Base-by-base conservation (phyloP, 768 basidiomycete species). In the Rhodotorula kratochvilovae region DNA sequence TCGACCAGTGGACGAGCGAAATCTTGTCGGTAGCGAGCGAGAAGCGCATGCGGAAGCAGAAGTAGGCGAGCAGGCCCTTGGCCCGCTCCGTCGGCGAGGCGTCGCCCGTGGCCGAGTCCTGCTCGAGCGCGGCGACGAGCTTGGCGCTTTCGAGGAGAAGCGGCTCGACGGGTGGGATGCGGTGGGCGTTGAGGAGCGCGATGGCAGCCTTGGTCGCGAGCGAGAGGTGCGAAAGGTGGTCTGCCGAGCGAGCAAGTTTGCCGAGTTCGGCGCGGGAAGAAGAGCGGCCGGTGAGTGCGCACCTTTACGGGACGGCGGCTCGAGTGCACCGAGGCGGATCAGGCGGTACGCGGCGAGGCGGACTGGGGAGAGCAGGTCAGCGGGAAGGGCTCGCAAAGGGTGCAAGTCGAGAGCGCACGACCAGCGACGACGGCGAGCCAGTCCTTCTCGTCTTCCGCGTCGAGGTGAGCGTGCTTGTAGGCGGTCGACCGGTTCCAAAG, bases 401-500 rank as follows among this genome's bases (percentile, higher is more conserved):
- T 23, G 33, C 25, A 29, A 29, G 8, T 5, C 11, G 3, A n/a
- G n/a, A n/a, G n/a, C 67, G 27, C 46, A 68, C 61, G 45, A 25
- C 19, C 36, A 1, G 67, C 67, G 17, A 68, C n/a, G 13, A 31
- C 21, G 17, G 23, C 45, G 2, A 39, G 31, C 21, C 35, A 16
- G 2, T 39, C 39, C 8, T 13, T n/a, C 27, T 27, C 15, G 54
- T 25, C 27, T 13, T 36, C 43, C 2, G n/a, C 45, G 5, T 31
- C 15, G 12, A 12, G 54, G 7, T 2, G 13, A 5, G 7, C 33
- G 45, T 56, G 46, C 45, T 36, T 62, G n/a, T 57, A 33, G 5
- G 33, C 55, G 1, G 56, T 57, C n/a, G 61, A 56, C 46, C 46
- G 46, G 67, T 68, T 68, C 67, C 67, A 68, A 2, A 68, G 61